These are phyloP conservation scores for Pezicula radicicola DNA, from an alignment of 2,329 filamentous ascomycete species.

Conservation along the genomic window DNA sequence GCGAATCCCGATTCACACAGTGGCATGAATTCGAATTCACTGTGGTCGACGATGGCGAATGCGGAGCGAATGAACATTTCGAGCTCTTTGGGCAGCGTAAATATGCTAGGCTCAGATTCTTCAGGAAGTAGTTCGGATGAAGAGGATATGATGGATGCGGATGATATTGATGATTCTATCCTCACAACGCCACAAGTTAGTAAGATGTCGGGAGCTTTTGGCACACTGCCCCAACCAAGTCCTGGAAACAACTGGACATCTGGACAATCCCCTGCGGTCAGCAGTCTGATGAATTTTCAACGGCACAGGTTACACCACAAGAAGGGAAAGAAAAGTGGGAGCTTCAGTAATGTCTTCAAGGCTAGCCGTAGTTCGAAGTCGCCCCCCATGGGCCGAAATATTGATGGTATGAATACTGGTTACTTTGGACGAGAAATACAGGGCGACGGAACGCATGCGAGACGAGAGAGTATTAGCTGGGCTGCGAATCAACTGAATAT, in stretches of 20 bases:
- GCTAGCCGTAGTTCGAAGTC: constrained; percentile 71
- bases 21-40: constrained; percentile 44
- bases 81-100: constrained; percentile 55
- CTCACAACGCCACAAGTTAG: constrained; percentile 77
- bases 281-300: constrained; percentile 78
- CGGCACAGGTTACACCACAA: constrained; percentile 54
- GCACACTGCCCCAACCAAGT: constrained; percentile 38
- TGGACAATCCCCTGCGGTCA: constrained; percentile 66
- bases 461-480: constrained; percentile 86
- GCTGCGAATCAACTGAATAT: constrained; percentile 87
- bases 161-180: constrained; percentile 74
- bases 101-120: constrained; percentile 73
- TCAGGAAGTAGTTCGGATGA: constrained; percentile 71
- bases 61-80: constrained; percentile 71
- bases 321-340: constrained; percentile 64
- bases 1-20: constrained; percentile 63
- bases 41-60: constrained; percentile 69
- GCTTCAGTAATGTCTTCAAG: constrained; percentile 68
- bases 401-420: constrained; percentile 30
- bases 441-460: constrained; percentile 48
- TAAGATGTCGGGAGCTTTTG: constrained; percentile 50
- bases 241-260: constrained; percentile 58
- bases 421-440: constrained; percentile 52
- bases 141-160: constrained; percentile 68
- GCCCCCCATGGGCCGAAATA: constrained; percentile 55